Evolutionary conservation across 345 rosid species (phyloP), one percentile per base, ranked within the genome.

Genomic region (Gossypium mustelinum): DNA sequence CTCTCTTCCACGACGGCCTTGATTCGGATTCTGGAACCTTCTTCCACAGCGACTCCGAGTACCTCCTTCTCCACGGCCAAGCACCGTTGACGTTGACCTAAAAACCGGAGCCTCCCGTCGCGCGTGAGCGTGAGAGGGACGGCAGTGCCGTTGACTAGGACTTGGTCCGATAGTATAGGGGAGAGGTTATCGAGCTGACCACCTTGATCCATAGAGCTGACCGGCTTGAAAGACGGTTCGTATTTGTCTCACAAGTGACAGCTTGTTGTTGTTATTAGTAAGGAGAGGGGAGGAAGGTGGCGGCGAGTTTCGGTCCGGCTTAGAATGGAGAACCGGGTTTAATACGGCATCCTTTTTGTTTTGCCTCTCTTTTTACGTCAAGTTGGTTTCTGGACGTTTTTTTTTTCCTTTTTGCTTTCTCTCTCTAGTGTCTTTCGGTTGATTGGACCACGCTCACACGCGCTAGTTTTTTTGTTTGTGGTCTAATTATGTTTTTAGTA

Each of bases 41-140:
- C 96, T 41, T 91, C 96, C 59, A 76, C 73, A 13, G 48, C 78
- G 81, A 93, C 87, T 17, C 97, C 91, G 58, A 95, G 84, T n/a
- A 91, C 91, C 39, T 87, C 89, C 52, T 85, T 83, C 68, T 81
- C 92, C 80, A 84, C 1, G 68, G 44, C 78, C 81, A 89, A 83
- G 74, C 81, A 76, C 73, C 84, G 76, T 47, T 78, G 87, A 27
- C 73, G 82, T 39, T 79, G 70, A 39, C 82, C 87, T 44, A 71
- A 76, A 94, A 93, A 88, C 50, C 73, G 79, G 67, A 89, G 84
- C 78, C 72, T 81, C 9, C 97, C 97, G 57, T 87, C 91, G 3
- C 75, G 74, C 3, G 94, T 83, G 47, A 95, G 55, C 4, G 85
- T 77, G 67, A 90, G 74, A 74, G 77, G 59, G 22, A 87, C 80